Base-by-base conservation (phyloP, 345 rosid species). In the Salix arbutifolia region DNA sequence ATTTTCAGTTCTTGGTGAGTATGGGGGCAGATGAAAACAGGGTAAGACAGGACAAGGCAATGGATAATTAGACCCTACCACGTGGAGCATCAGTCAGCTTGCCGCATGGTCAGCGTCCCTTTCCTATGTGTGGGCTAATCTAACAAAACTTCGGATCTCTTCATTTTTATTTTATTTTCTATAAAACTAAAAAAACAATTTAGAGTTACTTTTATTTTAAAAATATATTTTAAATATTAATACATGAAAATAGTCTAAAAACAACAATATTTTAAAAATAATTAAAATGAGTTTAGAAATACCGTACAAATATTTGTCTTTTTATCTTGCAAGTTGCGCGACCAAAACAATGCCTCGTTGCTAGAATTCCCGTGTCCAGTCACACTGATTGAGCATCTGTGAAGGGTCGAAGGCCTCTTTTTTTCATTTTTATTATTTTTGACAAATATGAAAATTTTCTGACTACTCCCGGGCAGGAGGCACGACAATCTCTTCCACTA, bases 61-160 rank as follows among this genome's bases (percentile, higher is more conserved):
- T 6, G 37, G 37, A 65, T 5, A n/a, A 72, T 48, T 17, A 6
- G 78, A 56, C 80, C 82, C 69, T 46, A 62, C 82, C 82, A 75
- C 74, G 82, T 77, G 82, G 56, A 25, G 30, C 14, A 48, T 16
- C 31, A 67, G 14, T 71, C 76, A 56, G n/a, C 21, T 26, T 70
- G 14, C 67, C 42, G 23, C 40, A 25, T 37, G 38, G 11, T 14
- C 33, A 7, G 53, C 10, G 62, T 37, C 11, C 31, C 60, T 42
- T 31, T 0, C n/a, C 3, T 50, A 35, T 42, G 46, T 10, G 1
- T 10, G 46, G 46, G 46, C 13, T 40, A 40, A 40, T 62, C 66
- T 2, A 28, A 28, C 66, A 62, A 8, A 6, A 26, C 52, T 46
- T 16, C 18, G 18, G 6, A 46, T 46, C 19, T 46, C 17, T 46